A percentile compares a stretch with the other conserved stretches of the same genome.
phyloP scores from a whole-genome alignment of 1,139 yeast genomes.

The Scheffersomyces parashehatae region DNA sequence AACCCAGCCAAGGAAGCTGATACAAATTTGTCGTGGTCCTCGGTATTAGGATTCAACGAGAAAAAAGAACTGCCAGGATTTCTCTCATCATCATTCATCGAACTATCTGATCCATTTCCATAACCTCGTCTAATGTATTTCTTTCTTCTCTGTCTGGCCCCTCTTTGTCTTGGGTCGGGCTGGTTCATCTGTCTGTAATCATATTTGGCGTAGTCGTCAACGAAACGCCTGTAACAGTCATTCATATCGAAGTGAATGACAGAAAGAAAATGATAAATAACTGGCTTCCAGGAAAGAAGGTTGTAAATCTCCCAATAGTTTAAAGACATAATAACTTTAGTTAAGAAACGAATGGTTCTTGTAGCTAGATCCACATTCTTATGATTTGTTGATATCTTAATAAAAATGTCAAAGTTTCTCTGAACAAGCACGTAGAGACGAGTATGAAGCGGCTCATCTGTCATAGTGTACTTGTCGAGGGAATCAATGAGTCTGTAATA shows the following conservation, averaged over 20 bases:
- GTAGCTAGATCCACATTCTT: conserved; percentile 35
- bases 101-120: conserved; percentile 5
- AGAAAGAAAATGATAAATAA: conserved; percentile 41
- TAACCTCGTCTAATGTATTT: conserved; percentile 4
- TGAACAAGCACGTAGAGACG: conserved; percentile 38
- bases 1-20: conserved; percentile 24
- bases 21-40: conserved; percentile 30
- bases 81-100: neutral
- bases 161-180: conserved; percentile 11
- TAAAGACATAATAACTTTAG: conserved; percentile 38
- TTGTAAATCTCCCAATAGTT: conserved; percentile 52
- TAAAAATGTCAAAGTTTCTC: conserved; percentile 40
- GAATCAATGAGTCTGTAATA: conserved; percentile 25
- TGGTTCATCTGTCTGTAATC: conserved; percentile 21
- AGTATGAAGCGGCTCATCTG: conserved; percentile 32
- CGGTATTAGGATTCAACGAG: conserved; percentile 16
- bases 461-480: conserved; percentile 23
- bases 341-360: conserved; percentile 38
- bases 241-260: conserved; percentile 42
- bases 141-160: conserved; percentile 12
- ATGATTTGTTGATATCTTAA: conserved; percentile 34
- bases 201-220: conserved; percentile 34
- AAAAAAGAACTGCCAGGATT: no score
- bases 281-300: conserved; percentile 45
- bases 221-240: conserved; percentile 40